These are phyloP conservation scores for Sarocladium brachiariae DNA, from an alignment of 2,329 filamentous ascomycete species.

Conservation along the genomic window DNA sequence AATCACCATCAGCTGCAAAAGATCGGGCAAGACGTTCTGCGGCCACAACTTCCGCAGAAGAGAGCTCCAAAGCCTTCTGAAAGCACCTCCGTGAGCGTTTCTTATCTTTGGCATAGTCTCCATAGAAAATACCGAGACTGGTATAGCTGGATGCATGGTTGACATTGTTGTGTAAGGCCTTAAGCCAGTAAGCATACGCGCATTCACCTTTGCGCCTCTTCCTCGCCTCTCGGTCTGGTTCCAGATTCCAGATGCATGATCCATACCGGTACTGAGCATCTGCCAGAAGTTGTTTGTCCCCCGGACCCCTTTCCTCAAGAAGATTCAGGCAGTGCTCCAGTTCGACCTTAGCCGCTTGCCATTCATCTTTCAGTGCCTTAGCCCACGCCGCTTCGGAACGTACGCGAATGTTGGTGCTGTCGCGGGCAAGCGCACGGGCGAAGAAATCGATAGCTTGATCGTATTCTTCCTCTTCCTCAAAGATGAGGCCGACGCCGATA, in stretches of 20 bases:
- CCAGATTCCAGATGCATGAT: constrained; percentile 77
- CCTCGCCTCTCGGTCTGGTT: constrained; percentile 65
- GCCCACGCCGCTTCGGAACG: constrained; percentile 89
- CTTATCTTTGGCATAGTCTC: constrained; percentile 83
- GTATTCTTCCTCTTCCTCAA: constrained; percentile 90
- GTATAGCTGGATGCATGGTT: constrained; percentile 90
- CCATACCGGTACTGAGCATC: constrained; percentile 84
- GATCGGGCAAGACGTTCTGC: constrained; percentile 79
- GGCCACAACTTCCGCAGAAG: constrained; percentile 75
- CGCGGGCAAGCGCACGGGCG: constrained; percentile 64
- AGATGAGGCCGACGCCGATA: constrained; percentile 84
- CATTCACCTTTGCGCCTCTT: constrained; percentile 64
- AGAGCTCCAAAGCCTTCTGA: constrained; percentile 92
- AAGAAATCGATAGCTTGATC: constrained; percentile 75
- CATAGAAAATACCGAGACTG: constrained; percentile 82
- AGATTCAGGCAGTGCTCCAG: constrained; percentile 63
- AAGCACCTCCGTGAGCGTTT: constrained; percentile 86
- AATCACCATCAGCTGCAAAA: constrained; percentile 87
- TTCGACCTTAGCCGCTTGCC: constrained; percentile 58
- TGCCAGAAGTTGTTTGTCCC: constrained; percentile 63
- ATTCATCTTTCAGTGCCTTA: constrained; percentile 74
- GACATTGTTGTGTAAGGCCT: constrained; percentile 76
- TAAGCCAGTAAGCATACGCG: constrained; percentile 77
- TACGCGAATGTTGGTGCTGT: constrained; percentile 69
- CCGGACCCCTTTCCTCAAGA: constrained; percentile 53